phyloP scores from a whole-genome alignment of 352 stramenopile genomes.

The Phytopythium vexans region DNA sequence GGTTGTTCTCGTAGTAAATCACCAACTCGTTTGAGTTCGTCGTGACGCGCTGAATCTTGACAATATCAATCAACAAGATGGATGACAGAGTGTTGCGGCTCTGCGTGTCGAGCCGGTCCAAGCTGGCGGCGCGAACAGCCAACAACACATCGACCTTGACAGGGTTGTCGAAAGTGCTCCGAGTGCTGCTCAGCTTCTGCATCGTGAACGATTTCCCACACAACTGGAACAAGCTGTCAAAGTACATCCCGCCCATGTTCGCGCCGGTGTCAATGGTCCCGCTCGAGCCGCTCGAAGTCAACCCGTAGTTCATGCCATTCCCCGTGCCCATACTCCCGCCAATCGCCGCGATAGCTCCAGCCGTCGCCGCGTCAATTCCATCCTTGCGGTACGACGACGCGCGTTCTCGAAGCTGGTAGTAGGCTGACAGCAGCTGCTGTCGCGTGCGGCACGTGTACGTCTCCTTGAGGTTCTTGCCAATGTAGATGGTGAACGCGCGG shows the following conservation, averaged over 20 bases:
- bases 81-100: slow-evolving; percentile 71
- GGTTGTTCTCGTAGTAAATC: slow-evolving; percentile 84
- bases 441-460: slow-evolving; percentile 84
- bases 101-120: slow-evolving; percentile 70
- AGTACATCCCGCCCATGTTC: slow-evolving; percentile 70
- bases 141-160: slow-evolving; percentile 74
- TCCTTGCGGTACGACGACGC: slow-evolving; percentile 73
- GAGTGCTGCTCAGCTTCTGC: slow-evolving; percentile 81
- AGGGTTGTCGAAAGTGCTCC: slow-evolving; percentile 55
- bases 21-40: slow-evolving; percentile 83
- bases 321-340: slow-evolving; percentile 26
- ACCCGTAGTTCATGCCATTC: slow-evolving; percentile 23
- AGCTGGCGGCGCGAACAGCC: slow-evolving; percentile 70
- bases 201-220: slow-evolving; percentile 85
- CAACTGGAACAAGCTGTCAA: slow-evolving; percentile 84
- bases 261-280: slow-evolving; percentile 16
- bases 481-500: slow-evolving; percentile 77
- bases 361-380: slow-evolving; percentile 40
- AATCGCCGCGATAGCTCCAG: slow-evolving; percentile 37
- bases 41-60: slow-evolving; percentile 86
- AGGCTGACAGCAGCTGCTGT: slow-evolving; percentile 81
- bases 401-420: slow-evolving; percentile 81
- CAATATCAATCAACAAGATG: slow-evolving; percentile 83
- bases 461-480: slow-evolving; percentile 84
- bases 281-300: neutral